Evolutionary conservation across 768 basidiomycete species (phyloP), one percentile per base, ranked within the genome.

Genomic region (Sarcomyxa edulis): DNA sequence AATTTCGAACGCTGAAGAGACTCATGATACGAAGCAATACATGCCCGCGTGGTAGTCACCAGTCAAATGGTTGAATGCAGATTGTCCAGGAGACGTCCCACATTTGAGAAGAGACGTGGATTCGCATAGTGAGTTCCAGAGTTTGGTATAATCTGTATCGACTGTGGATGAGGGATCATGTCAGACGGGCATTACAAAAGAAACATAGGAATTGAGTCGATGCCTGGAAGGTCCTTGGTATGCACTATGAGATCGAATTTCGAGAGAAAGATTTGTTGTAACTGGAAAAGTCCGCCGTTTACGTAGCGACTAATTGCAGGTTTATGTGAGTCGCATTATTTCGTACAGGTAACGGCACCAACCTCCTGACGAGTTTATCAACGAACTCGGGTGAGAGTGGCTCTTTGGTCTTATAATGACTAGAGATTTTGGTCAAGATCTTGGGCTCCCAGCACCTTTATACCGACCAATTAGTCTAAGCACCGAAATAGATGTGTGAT

Each of bases 241-340:
- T 86, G 85, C 7, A 87, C 76, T 51, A 78, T 76, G 50, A 85
- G 69, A 56, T 89, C 86, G 47, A 78, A 87, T 49, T 77, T 78
- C 43, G 81, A 87, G 50, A 88, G 89, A 71, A 90, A 92, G 6
- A 92, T 63, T 54, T 93, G 90, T 19, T 85, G 78, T 8, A 89
- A 71, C 58, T 84, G 86, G 59, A 79, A 86, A 22, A 93, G 60
- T 7, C 90, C 91, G 27, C 86, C 74, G 40, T 91, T 89, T 43
- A 86, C 82, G 44, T 89, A 88, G 44, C 80, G 79, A 46, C 78
- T n/a, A n/a, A n/a, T n/a, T n/a, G n/a, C n/a, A n/a, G n/a, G n/a
- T n/a, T n/a, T n/a, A n/a, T n/a, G n/a, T n/a, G n/a, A n/a, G n/a
- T n/a, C n/a, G n/a, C n/a, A n/a, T n/a, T n/a, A n/a, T n/a, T n/a